Conservation (phyloP, 164 flowering plant species). For the Paratinospora sagittata region DNA sequence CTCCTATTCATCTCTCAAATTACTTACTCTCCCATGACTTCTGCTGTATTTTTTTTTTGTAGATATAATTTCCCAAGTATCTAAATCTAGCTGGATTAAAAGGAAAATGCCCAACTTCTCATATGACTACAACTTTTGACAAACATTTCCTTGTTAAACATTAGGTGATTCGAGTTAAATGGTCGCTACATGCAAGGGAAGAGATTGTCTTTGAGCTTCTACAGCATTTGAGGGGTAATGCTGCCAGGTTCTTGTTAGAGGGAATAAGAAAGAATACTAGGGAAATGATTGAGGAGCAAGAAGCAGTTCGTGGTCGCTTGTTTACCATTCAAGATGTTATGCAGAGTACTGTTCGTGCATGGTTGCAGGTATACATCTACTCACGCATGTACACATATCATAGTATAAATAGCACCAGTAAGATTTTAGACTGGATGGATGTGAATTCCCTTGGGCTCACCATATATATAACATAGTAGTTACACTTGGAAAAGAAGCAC, state of each 20-base stretch:
- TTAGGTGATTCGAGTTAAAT: conserved; percentile 90
- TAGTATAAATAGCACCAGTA: background rate
- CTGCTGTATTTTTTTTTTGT: no score
- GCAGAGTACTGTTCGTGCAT: conserved; percentile 89
- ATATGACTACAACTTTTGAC: background rate
- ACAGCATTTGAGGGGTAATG: conserved; percentile 65
- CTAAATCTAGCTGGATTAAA: no score
- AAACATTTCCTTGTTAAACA: background rate
- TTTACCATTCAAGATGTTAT: conserved; percentile 98
- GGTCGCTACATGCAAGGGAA: conserved; percentile 98
- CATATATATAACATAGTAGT: no score
- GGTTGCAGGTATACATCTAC: conserved; percentile 64
- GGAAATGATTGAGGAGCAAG: conserved; percentile 97
- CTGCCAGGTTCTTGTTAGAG: conserved; percentile 49
- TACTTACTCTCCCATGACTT: no score
- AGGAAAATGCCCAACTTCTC: background rate
- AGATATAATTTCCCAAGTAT: no score
- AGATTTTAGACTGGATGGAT: background rate
- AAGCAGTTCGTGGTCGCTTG: conserved; percentile 91
- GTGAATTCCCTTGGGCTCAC: no score
- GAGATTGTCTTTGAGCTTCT: conserved; percentile 91
- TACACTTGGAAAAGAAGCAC: no score
- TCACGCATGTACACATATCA: background rate
- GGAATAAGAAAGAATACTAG: conserved; percentile 76
- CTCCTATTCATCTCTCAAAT: no score